Conservation (phyloP, 73 alveolate species). For the Durusdinium trenchii region DNA sequence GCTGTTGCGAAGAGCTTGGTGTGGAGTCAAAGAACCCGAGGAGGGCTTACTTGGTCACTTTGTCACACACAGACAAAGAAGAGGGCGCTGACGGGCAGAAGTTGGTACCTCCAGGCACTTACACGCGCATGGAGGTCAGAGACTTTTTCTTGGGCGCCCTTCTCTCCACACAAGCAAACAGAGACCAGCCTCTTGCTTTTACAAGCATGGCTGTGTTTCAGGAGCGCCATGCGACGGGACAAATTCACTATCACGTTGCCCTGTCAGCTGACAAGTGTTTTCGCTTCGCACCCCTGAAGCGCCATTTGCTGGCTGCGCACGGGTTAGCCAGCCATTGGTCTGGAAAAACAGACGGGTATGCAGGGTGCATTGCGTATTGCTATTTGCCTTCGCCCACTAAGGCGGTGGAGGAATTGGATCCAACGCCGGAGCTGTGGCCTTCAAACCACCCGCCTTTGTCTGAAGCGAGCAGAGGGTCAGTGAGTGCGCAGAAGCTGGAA, state of each 20-base stretch:
- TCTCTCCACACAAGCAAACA: too few relatives aligned
- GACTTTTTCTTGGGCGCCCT: too few relatives aligned
- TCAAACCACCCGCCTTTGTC: not conserved
- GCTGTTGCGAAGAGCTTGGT: too few relatives aligned
- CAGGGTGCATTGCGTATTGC: conserved; percentile 24
- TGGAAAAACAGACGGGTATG: conserved; percentile 4
- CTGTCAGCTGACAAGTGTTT: not conserved
- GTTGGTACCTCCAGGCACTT: too few relatives aligned
- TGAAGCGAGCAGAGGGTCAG: not conserved
- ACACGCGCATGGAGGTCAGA: too few relatives aligned
- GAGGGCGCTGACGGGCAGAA: too few relatives aligned
- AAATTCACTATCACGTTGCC: conserved; percentile 35
- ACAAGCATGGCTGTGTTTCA: not conserved
- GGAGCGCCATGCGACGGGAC: not conserved
- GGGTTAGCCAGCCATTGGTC: conserved; percentile 35
- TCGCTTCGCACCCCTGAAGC: conserved; percentile 5
- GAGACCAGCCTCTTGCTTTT: too few relatives aligned
- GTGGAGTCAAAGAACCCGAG: too few relatives aligned
- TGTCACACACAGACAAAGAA: too few relatives aligned
- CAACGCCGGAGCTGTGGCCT: conserved; percentile 27
- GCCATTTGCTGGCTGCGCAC: not conserved
- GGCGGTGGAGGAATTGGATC: conserved; percentile 22
- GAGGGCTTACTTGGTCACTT: too few relatives aligned
- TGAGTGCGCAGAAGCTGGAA: not conserved
- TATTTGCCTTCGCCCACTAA: not conserved